A percentile compares a stretch with the other conserved stretches of the same genome.
phyloP scores from a whole-genome alignment of 176 grass and related monocot genomes.

The Miscanthus lutarioriparius region DNA sequence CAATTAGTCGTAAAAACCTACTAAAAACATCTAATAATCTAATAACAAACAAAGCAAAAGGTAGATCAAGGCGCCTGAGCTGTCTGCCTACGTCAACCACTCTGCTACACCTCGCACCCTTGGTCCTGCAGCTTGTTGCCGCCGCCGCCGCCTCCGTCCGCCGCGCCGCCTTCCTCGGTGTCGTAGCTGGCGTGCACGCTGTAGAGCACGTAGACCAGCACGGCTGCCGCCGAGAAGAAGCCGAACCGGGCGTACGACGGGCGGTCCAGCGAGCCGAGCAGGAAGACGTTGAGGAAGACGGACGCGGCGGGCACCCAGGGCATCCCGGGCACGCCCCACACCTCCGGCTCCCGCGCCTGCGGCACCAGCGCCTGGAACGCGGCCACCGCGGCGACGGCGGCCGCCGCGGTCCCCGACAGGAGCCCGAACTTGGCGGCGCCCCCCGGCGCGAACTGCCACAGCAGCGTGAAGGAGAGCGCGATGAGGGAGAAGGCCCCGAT shows the following conservation, averaged over 20 bases:
- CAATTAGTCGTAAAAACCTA: no score
- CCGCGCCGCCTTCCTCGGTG: slow-evolving; percentile 48
- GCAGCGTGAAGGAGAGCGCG: slow-evolving; percentile 67
- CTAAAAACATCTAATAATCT: not conserved
- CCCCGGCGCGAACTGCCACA: slow-evolving; percentile 52
- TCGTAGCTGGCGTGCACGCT: slow-evolving; percentile 83
- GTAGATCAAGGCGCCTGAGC: not conserved
- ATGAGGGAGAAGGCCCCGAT: slow-evolving; percentile 54
- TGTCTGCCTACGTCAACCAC: not conserved
- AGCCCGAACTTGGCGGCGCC: slow-evolving; percentile 21
- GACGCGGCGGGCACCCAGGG: slow-evolving; percentile 88
- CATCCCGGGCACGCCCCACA: slow-evolving; percentile 92
- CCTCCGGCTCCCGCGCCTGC: slow-evolving; percentile 55
- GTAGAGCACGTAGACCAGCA: slow-evolving; percentile 75
- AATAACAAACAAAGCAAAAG: not conserved
- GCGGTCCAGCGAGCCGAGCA: slow-evolving; percentile 66
- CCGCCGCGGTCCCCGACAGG: slow-evolving; percentile 34
- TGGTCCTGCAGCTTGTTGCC: slow-evolving; percentile 52
- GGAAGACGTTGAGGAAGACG: slow-evolving; percentile 86
- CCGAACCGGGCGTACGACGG: slow-evolving; percentile 77
- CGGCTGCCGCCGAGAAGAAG: slow-evolving; percentile 51
- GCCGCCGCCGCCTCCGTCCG: not conserved
- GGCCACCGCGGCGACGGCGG: slow-evolving; percentile 32
- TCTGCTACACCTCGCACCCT: slow-evolving; percentile 32
- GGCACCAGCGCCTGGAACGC: slow-evolving; percentile 73